These are phyloP conservation scores for Bisporella sp. DNA, from an alignment of 2,329 filamentous ascomycete genomes.

Conservation along the genomic window DNA sequence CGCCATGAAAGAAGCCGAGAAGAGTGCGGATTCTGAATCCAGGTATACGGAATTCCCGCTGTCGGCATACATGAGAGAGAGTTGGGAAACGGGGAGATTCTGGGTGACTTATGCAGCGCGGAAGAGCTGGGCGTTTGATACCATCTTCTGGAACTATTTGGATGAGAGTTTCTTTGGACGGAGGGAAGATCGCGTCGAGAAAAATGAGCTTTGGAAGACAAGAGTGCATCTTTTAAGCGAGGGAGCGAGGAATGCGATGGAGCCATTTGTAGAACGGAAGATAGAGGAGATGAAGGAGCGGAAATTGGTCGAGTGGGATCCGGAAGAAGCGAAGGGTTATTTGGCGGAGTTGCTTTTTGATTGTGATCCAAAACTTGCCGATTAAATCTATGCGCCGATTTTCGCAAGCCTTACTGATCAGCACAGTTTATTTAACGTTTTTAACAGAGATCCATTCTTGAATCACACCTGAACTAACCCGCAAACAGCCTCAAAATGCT, in stretches of 20 bases:
- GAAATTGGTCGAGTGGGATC: conserved; percentile 4
- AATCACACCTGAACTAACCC: too few species aligned
- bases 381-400: too few species aligned
- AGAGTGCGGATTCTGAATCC: conserved; percentile 6
- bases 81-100: conserved; percentile 30
- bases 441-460: too few species aligned
- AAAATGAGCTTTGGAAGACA: conserved; percentile 20
- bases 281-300: conserved; percentile 19
- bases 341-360: neutral
- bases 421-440: too few species aligned
- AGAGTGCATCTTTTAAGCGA: conserved; percentile 22
- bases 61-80: conserved; percentile 13
- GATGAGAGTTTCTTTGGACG: conserved; percentile 28
- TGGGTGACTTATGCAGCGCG: conserved; percentile 30
- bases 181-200: conserved; percentile 6
- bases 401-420: too few species aligned
- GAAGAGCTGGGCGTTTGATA: conserved; percentile 23
- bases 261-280: conserved; percentile 25
- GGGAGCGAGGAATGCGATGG: conserved; percentile 22
- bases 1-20: conserved; percentile 25
- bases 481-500: too few species aligned
- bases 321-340: neutral
- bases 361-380: neutral
- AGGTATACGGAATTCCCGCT: neutral
- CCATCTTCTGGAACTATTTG: conserved; percentile 29